Evolutionary conservation across 257 asterid genomes (phyloP).

Genomic region (Ophiorrhiza pumila): DNA sequence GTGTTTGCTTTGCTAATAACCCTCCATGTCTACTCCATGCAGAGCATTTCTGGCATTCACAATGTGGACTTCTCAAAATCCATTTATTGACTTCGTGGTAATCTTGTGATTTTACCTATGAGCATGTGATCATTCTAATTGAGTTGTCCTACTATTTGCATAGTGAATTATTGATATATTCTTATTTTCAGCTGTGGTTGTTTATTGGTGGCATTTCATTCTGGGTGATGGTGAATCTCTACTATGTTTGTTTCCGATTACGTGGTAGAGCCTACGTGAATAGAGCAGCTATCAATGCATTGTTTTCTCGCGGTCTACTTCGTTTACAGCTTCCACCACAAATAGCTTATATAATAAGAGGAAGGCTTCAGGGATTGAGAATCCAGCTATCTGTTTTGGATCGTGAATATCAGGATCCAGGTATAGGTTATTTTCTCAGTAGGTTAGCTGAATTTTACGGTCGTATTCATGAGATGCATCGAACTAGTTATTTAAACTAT

Average conservation of each 20-base stretch:
- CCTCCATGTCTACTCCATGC: not conserved
- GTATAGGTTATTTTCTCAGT: constrained; percentile 13
- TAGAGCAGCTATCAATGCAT: not conserved
- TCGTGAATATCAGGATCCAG: constrained; percentile 12
- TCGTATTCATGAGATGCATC: not conserved
- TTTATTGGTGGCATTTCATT: not conserved
- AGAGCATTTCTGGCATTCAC: not conserved
- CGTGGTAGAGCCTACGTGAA: constrained; percentile 1
- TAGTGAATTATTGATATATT: not conserved
- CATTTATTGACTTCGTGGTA: constrained; percentile 8
- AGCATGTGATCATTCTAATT: not conserved
- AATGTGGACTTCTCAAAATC: constrained; percentile 8
- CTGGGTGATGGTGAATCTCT: not conserved
- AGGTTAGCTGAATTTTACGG: not conserved
- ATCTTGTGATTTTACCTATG: not conserved
- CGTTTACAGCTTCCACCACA: constrained; percentile 5
- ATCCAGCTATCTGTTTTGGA: constrained; percentile 16
- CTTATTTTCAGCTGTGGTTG: constrained; percentile 1
- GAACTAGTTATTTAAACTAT: not conserved
- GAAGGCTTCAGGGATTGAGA: constrained; percentile 12
- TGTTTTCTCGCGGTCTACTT: not conserved
- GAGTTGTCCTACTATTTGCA: not conserved
- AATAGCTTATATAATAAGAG: constrained; percentile 1
- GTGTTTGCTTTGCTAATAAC: not conserved
- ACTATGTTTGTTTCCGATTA: not conserved